These are phyloP conservation scores for Asclepias syriaca DNA, from an alignment of 257 asterid species.

Conservation along the genomic window DNA sequence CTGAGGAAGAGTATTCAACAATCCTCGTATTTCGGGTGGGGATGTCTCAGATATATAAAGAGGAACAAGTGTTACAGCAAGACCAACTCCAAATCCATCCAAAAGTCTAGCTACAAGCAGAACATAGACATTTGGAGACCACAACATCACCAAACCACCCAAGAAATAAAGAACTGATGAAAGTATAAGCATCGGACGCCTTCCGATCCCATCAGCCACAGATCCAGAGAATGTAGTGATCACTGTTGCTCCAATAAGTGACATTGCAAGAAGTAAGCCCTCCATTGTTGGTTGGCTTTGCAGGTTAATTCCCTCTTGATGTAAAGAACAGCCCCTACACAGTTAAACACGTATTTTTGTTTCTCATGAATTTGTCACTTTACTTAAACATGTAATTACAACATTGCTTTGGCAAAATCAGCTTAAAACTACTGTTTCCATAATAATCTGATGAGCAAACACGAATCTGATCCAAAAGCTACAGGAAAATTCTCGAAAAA, in stretches of 20 bases:
- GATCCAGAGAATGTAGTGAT: conserved; percentile 90
- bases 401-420: neutral
- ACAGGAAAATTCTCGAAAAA: neutral
- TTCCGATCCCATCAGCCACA: conserved; percentile 70
- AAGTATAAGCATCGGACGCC: conserved; percentile 89
- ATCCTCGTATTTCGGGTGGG: conserved; percentile 86
- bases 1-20: conserved; percentile 82
- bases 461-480: conserved; percentile 1
- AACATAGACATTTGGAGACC: conserved; percentile 86
- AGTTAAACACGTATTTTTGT: neutral
- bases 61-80: conserved; percentile 87
- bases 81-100: conserved; percentile 94
- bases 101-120: conserved; percentile 82
- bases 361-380: conserved; percentile 9
- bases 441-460: neutral
- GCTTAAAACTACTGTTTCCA: neutral
- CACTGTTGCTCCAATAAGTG: conserved; percentile 84
- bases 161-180: conserved; percentile 72
- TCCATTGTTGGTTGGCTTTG: conserved; percentile 74
- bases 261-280: conserved; percentile 90
- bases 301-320: conserved; percentile 78
- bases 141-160: conserved; percentile 80
- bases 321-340: conserved; percentile 84
- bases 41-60: conserved; percentile 95
- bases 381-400: neutral